These are phyloP conservation scores for Rhodosporidiobolus sp. DNA, from an alignment of 768 basidiomycete species.

Conservation along the genomic window DNA sequence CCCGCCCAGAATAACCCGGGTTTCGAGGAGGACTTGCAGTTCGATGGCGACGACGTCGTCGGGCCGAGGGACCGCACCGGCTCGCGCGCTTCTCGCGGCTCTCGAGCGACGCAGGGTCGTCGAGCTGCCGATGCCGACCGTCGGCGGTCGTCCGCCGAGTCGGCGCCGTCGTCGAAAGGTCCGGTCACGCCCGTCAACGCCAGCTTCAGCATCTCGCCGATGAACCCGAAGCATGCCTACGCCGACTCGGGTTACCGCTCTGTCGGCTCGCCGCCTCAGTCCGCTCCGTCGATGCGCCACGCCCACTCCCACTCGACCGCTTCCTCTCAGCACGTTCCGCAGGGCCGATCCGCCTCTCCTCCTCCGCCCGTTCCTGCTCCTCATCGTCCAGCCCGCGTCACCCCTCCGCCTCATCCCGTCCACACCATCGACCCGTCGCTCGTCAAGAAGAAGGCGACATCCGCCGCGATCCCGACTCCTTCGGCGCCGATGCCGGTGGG, in stretches of 20 bases:
- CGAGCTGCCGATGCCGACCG: not conserved
- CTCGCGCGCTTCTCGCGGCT: not conserved
- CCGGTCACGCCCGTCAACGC: conserved; percentile 20
- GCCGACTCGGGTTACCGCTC: conserved; percentile 1
- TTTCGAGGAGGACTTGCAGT: conserved; percentile 24
- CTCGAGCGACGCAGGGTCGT: not conserved
- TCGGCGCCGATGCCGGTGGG: conserved; percentile 6
- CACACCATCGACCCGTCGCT: conserved; percentile 7
- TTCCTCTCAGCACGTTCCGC: not conserved
- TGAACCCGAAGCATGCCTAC: not conserved
- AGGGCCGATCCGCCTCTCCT: not conserved
- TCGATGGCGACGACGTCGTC: not conserved
- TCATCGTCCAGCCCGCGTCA: not conserved
- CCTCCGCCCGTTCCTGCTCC: not conserved
- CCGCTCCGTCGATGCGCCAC: not conserved
- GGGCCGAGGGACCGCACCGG: not conserved
- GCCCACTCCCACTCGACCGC: not conserved
- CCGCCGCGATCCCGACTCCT: not conserved
- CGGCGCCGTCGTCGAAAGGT: conserved; percentile 14
- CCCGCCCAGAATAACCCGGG: not conserved
- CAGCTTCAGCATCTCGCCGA: not conserved
- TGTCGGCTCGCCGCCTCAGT: not conserved
- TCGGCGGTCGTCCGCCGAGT: conserved; percentile 8
- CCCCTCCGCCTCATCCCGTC: not conserved
- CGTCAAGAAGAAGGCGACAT: conserved; percentile 4